Evolutionary conservation across 768 basidiomycete genomes (phyloP).

Genomic region (Leucocoprinus leucothites): DNA sequence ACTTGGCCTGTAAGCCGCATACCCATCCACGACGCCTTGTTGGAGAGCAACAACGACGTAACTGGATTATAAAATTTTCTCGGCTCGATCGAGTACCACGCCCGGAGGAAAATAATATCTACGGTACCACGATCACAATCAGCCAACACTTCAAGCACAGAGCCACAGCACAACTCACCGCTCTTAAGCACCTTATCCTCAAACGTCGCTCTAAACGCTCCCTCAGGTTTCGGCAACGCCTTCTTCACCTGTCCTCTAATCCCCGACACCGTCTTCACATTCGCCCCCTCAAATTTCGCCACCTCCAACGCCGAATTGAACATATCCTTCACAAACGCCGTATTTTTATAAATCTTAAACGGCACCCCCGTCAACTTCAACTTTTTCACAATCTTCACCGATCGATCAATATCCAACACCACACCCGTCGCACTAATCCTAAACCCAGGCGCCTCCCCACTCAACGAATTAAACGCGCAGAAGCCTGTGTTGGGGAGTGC

Average conservation of each 20-base stretch:
- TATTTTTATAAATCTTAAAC: conserved; percentile 99
- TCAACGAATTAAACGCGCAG: conserved; percentile 91
- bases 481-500: conserved; percentile 93
- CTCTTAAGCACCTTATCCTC: conserved; percentile 98
- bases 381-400: conserved; percentile 97
- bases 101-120: conserved; percentile 95
- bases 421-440: conserved; percentile 92
- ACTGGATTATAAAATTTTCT: conserved; percentile 97
- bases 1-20: conserved; percentile 97
- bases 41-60: conserved; percentile 80
- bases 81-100: conserved; percentile 96
- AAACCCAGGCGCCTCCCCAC: conserved; percentile 69
- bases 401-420: conserved; percentile 88
- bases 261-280: conserved; percentile 90
- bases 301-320: conserved; percentile 92
- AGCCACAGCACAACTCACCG: conserved; percentile 49
- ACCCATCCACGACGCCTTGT: conserved; percentile 83
- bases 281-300: conserved; percentile 99
- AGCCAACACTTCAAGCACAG: conserved; percentile 1
- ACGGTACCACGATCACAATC: conserved; percentile 2
- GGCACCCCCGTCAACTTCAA: conserved; percentile 94
- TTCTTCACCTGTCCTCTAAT: conserved; percentile 98
- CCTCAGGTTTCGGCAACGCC: conserved; percentile 91
- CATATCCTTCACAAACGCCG: conserved; percentile 98
- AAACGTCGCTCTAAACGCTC: conserved; percentile 93